A percentile compares a stretch with the other conserved stretches of the same genome.
These are phyloP conservation scores for Candida tallmaniae DNA, from an alignment of 805 yeast genomes.

Conservation along the genomic window DNA sequence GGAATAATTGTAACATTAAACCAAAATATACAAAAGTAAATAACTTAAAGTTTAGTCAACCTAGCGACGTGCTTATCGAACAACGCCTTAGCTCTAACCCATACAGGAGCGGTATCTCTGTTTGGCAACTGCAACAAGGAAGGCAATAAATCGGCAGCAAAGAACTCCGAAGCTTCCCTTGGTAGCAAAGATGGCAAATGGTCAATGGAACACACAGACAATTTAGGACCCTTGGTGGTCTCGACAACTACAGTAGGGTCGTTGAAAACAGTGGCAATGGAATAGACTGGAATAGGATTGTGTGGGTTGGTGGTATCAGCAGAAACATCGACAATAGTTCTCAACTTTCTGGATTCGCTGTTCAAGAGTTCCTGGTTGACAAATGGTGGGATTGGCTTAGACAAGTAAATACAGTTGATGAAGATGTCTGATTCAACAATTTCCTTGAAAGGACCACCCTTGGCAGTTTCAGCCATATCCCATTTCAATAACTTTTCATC, in stretches of 20 bases:
- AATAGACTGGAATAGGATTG: slow-evolving; percentile 95
- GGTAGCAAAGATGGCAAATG: slow-evolving; percentile 95
- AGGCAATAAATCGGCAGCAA: slow-evolving; percentile 83
- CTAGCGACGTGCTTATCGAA: slow-evolving; percentile 83
- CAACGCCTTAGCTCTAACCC: slow-evolving; percentile 83
- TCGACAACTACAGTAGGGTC: slow-evolving; percentile 87
- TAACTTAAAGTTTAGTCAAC: slow-evolving; percentile 24
- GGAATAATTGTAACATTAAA: slow-evolving; percentile 31
- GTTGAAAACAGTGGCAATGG: slow-evolving; percentile 82
- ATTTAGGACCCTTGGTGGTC: slow-evolving; percentile 73
- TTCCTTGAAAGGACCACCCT: slow-evolving; percentile 96
- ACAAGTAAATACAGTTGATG: slow-evolving; percentile 92
- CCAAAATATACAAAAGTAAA: slow-evolving; percentile 1
- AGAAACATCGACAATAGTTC: slow-evolving; percentile 94
- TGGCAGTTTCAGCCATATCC: slow-evolving; percentile 96
- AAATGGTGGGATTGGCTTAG: slow-evolving; percentile 92
- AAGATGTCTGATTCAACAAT: slow-evolving; percentile 85
- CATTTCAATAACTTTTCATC: slow-evolving; percentile 79
- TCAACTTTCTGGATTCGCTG: slow-evolving; percentile 63
- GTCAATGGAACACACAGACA: slow-evolving; percentile 92
- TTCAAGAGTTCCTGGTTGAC: slow-evolving; percentile 67
- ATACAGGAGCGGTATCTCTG: slow-evolving; percentile 79
- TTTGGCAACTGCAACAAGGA: slow-evolving; percentile 80
- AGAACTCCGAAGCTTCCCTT: slow-evolving; percentile 94
- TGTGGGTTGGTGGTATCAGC: slow-evolving; percentile 99